Evolutionary conservation across 164 flowering plant genomes (phyloP).

Genomic region (Hamamelis virginiana): DNA sequence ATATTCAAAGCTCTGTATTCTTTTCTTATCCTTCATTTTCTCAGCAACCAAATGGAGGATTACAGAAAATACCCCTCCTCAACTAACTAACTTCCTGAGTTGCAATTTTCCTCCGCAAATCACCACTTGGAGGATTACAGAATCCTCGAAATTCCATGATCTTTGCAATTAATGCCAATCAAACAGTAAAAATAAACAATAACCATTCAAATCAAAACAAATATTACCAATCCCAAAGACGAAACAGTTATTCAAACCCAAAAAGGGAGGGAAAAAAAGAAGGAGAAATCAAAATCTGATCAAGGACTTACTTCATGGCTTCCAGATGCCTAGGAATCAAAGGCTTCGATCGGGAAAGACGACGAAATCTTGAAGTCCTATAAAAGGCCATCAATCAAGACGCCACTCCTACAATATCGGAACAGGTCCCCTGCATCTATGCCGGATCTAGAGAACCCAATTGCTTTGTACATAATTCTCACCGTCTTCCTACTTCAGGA

Average conservation of each 20-base stretch:
- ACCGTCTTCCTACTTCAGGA: background rate
- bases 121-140: background rate
- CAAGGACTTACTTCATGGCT: slow-evolving; percentile 33
- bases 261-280: background rate
- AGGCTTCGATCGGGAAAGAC: slow-evolving; percentile 18
- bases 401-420: background rate
- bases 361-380: background rate
- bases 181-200: background rate
- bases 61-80: background rate
- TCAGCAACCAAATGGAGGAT: background rate
- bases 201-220: background rate
- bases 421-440: slow-evolving; percentile 2
- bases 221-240: background rate
- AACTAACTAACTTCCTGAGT: too few relatives aligned
- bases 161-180: too few relatives aligned
- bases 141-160: background rate
- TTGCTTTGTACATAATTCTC: background rate
- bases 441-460: slow-evolving; percentile 16
- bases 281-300: background rate
- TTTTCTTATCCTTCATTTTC: background rate
- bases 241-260: background rate
- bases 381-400: slow-evolving; percentile 17
- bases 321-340: slow-evolving; percentile 12
- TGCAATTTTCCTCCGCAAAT: background rate
- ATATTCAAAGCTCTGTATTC: background rate